Percentiles rank a stretch among this genome's conserved stretches.
Conservation (phyloP, 257 asterid genomes). For the Jaltomata sinuosa region DNA sequence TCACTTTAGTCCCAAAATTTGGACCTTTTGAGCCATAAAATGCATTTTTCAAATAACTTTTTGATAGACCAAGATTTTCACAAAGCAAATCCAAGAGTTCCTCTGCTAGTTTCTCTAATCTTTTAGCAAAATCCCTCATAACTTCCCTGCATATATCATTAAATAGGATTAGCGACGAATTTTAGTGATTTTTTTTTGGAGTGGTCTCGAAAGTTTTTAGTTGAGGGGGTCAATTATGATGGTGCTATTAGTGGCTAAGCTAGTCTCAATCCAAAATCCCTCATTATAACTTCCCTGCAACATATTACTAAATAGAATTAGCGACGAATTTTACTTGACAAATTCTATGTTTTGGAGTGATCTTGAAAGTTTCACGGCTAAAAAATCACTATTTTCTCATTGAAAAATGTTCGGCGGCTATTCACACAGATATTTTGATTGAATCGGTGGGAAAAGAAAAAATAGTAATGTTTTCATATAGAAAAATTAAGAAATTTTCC, state of each 20-base stretch:
- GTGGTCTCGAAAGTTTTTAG: not conserved
- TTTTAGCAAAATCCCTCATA: conserved; percentile 48
- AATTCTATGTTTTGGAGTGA: too few relatives aligned
- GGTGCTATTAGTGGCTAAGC: not conserved
- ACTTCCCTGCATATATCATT: conserved; percentile 28
- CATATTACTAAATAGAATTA: too few relatives aligned
- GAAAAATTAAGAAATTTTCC: too few relatives aligned
- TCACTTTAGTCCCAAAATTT: conserved; percentile 62
- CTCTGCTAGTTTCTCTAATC: conserved; percentile 39
- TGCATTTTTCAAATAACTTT: conserved; percentile 35
- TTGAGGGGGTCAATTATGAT: not conserved
- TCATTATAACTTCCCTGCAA: too few relatives aligned
- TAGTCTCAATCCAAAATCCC: not conserved
- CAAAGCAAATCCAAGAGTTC: conserved; percentile 48
- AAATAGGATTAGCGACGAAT: not conserved
- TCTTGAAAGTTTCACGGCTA: too few relatives aligned
- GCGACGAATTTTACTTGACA: too few relatives aligned
- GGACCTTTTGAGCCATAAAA: conserved; percentile 37
- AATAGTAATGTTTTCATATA: too few relatives aligned
- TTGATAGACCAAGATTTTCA: conserved; percentile 44
- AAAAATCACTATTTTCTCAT: too few relatives aligned
- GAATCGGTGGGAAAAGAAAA: too few relatives aligned
- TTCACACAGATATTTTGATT: too few relatives aligned
- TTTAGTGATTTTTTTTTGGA: not conserved
- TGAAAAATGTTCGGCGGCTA: too few relatives aligned